Evolutionary conservation across 768 basidiomycete species (phyloP).

Genomic region (Tylopilus subfusipes): DNA sequence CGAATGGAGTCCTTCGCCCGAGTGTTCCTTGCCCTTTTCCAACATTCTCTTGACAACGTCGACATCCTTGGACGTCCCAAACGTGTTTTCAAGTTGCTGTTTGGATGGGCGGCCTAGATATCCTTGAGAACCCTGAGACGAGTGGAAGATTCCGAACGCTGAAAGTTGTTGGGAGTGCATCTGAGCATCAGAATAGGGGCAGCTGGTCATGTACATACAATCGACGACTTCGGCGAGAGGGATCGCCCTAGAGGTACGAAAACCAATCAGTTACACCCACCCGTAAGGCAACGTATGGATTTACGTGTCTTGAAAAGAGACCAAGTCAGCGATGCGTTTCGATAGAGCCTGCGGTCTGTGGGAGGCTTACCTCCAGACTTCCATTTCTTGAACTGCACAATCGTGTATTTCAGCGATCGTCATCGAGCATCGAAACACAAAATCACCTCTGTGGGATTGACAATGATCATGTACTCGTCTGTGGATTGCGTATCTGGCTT

Average conservation of each 20-base stretch:
- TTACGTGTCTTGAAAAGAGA: constrained; percentile 62
- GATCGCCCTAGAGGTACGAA: constrained; percentile 47
- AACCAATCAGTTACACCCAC: constrained; percentile 12
- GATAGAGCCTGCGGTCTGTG: background rate
- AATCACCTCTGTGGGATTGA: constrained; percentile 61
- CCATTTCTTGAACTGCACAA: constrained; percentile 68
- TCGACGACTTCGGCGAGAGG: constrained; percentile 78
- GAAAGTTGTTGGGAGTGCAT: background rate
- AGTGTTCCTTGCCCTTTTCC: constrained; percentile 58
- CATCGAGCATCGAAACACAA: constrained; percentile 2
- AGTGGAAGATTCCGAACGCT: constrained; percentile 74
- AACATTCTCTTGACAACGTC: constrained; percentile 62
- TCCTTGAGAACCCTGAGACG: constrained; percentile 76
- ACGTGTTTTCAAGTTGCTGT: constrained; percentile 75
- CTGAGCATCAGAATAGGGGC: background rate
- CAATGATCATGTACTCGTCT: constrained; percentile 69
- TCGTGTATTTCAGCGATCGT: constrained; percentile 4
- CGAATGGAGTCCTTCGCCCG: constrained; percentile 43
- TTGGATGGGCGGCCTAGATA: constrained; percentile 69
- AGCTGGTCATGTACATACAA: constrained; percentile 44
- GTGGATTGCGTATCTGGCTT: constrained; percentile 70
- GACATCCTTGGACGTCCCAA: constrained; percentile 60
- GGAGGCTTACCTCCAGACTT: constrained; percentile 63
- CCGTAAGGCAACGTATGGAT: constrained; percentile 6
- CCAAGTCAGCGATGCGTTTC: constrained; percentile 8